Conservation (phyloP, 1,139 yeast species). For the Pichia sp. region DNA sequence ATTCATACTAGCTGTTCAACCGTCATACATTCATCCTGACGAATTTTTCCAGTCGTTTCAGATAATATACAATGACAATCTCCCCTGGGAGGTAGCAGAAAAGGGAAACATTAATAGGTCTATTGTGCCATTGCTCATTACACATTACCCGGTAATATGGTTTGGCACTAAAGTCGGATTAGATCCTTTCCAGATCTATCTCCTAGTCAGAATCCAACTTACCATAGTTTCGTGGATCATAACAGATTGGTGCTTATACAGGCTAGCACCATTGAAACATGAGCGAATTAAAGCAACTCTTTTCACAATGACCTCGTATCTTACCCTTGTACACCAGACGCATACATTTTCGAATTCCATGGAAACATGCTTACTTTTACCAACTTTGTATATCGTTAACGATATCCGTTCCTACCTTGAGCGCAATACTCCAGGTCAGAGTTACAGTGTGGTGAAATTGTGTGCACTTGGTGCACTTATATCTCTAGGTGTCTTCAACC, state of each 20-base stretch:
- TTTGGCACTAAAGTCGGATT: constrained; percentile 32
- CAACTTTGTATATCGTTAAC: constrained; percentile 50
- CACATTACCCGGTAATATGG: constrained; percentile 65
- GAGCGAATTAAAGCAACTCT: constrained; percentile 62
- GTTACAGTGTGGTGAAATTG: constrained; percentile 13
- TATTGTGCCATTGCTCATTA: constrained; percentile 58
- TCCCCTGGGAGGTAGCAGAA: constrained; percentile 81
- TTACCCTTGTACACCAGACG: constrained; percentile 74
- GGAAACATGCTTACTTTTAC: constrained; percentile 67
- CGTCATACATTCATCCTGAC: constrained; percentile 94
- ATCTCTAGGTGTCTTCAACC: constrained; percentile 71
- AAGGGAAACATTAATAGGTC: constrained; percentile 63
- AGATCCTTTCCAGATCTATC: constrained; percentile 49
- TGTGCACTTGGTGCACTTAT: constrained; percentile 49
- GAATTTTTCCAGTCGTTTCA: constrained; percentile 92
- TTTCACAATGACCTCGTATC: constrained; percentile 70
- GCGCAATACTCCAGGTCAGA: constrained; percentile 15
- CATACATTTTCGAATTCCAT: constrained; percentile 86
- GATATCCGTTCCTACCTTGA: constrained; percentile 37
- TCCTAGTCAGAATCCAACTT: constrained; percentile 54
- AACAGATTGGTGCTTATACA: constrained; percentile 48
- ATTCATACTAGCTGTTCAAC: constrained; percentile 55
- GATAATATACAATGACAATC: constrained; percentile 53
- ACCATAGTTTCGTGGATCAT: constrained; percentile 55
- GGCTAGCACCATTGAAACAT: constrained; percentile 51